These are phyloP conservation scores for Ophiosphaerella narmari DNA, from an alignment of 2,329 filamentous ascomycete species.

Conservation along the genomic window DNA sequence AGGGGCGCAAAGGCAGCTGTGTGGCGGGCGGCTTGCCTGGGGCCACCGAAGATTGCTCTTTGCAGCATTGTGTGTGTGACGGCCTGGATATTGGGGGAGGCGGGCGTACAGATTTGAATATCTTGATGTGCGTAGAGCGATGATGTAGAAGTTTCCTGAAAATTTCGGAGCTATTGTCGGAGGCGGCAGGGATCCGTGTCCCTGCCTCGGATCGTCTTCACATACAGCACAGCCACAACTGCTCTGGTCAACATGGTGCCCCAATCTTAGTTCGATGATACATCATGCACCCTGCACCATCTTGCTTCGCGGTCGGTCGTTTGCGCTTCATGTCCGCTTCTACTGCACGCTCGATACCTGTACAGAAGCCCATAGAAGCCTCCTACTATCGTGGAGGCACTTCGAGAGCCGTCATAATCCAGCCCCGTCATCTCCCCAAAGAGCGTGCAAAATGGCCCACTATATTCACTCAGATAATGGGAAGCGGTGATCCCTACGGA, in stretches of 20 bases:
- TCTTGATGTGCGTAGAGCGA: conserved; percentile 3
- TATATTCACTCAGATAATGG: conserved; percentile 64
- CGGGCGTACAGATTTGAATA: not conserved
- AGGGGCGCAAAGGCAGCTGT: conserved; percentile 47
- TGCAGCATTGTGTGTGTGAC: conserved; percentile 53
- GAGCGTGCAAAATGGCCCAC: conserved; percentile 53
- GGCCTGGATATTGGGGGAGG: conserved; percentile 3
- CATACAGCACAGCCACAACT: not conserved
- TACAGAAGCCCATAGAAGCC: conserved; percentile 24
- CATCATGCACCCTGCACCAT: conserved; percentile 28
- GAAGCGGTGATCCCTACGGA: conserved; percentile 68
- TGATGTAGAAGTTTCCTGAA: conserved; percentile 28
- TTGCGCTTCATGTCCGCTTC: conserved; percentile 7
- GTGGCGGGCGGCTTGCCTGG: conserved; percentile 48
- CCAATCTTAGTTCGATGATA: conserved; percentile 16
- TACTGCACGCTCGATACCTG: conserved; percentile 5
- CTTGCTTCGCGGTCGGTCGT: conserved; percentile 18
- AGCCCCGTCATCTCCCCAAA: conserved; percentile 56
- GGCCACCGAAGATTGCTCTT: conserved; percentile 56
- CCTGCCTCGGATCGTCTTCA: conserved; percentile 15
- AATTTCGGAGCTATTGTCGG: conserved; percentile 20
- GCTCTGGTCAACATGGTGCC: too few relatives aligned
- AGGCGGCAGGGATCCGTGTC: conserved; percentile 10
- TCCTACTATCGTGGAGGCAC: conserved; percentile 71
- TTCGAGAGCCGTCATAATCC: conserved; percentile 69